Evolutionary conservation across 2,329 filamentous ascomycete species (phyloP).

Genomic region (Phyllosticta ampelicida): DNA sequence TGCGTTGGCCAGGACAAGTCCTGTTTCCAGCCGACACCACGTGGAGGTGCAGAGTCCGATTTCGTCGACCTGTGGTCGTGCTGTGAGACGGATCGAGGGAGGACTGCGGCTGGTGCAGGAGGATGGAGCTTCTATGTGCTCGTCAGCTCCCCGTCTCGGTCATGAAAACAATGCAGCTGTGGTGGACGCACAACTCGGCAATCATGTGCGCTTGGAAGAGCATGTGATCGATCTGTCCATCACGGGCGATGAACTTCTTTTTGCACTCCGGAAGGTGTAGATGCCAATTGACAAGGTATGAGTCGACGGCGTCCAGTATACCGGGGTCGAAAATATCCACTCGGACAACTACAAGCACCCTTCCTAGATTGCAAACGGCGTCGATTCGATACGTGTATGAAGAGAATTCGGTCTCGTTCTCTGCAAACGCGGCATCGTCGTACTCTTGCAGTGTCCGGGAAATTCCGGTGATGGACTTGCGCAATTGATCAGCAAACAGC

Average conservation of each 20-base stretch:
- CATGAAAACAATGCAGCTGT: neutral
- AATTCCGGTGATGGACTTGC: slow-evolving; percentile 22
- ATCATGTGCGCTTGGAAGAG: slow-evolving; percentile 89
- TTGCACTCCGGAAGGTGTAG: slow-evolving; percentile 67
- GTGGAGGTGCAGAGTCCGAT: no score
- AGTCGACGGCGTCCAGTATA: slow-evolving; percentile 45
- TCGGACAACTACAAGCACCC: slow-evolving; percentile 50
- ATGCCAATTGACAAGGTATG: slow-evolving; percentile 61
- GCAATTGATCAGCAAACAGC: slow-evolving; percentile 6
- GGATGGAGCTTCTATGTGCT: slow-evolving; percentile 25
- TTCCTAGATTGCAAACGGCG: slow-evolving; percentile 65
- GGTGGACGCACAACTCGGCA: slow-evolving; percentile 33
- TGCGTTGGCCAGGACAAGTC: no score
- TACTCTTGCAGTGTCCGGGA: slow-evolving; percentile 56
- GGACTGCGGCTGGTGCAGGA: slow-evolving; percentile 34
- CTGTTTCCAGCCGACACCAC: no score
- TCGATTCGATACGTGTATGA: slow-evolving; percentile 81
- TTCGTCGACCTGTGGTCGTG: slow-evolving; percentile 23
- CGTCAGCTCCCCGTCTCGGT: neutral
- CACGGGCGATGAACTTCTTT: slow-evolving; percentile 54
- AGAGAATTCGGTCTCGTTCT: slow-evolving; percentile 61
- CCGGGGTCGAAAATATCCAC: slow-evolving; percentile 32
- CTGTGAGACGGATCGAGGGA: slow-evolving; percentile 24
- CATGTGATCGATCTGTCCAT: slow-evolving; percentile 71
- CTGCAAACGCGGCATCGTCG: slow-evolving; percentile 64